Evolutionary conservation across 106 monocot genomes (phyloP), one percentile per base, ranked within the genome.

Genomic region (Dendrobium officinale): DNA sequence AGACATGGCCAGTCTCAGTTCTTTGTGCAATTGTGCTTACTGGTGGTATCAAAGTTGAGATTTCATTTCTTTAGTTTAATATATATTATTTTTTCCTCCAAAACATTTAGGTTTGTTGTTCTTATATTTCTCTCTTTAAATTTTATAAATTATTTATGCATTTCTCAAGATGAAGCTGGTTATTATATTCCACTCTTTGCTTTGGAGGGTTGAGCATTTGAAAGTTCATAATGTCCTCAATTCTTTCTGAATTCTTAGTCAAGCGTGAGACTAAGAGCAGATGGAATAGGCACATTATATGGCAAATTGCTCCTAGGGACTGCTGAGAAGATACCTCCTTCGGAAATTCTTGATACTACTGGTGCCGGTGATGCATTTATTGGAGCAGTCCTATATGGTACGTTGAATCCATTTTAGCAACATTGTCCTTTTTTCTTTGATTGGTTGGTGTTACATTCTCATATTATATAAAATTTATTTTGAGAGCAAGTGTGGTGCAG

Each of bases 311-410:
- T 91, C 78, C 0, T 92, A 18, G 89, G 95, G 26, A 92, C 91
- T 45, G 89, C 95, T 64, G 95, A 92, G 80, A 79, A 55, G 33
- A 89, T 95, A 73, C 84, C 95, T 43, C 81, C 86, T 77, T 16
- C 82, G 72, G 92, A 95, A 80, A 82, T 95, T 26, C 31, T 93
- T 64, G 95, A 95, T 80, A 93, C 95, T 2, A 95, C 95, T 47
- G 95, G 95, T 67, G 92, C 95, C 51, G 95, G 95, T 48, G 95
- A 95, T 89, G 95, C 95, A 76, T 95, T 95, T 56, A 83, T 92
- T 73, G 95, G 87, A 75, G 92, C 92, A 67, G 79, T 89, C 73
- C 86, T 89, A 6, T 95, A 89, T 81, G 88, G 93, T 95, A 27
- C 40, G 87, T 79, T 15, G 8, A 64, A 18, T 24, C 15, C 42